phyloP scores from a whole-genome alignment of 2,329 filamentous ascomycete species.

The Epicoccum nigrum region DNA sequence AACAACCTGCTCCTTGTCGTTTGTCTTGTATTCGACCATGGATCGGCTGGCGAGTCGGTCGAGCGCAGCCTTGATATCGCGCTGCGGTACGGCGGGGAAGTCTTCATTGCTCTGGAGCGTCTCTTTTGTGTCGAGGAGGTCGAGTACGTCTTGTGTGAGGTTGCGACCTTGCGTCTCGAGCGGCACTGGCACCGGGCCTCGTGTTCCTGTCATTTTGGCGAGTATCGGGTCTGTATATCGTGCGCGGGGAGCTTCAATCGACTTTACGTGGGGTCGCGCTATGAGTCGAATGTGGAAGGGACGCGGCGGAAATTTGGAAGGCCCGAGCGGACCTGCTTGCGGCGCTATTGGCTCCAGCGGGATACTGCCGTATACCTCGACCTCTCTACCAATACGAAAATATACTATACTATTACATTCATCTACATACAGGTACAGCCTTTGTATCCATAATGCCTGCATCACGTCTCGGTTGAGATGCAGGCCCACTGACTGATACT shows the following conservation, averaged over 20 bases:
- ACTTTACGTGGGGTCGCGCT: slow-evolving; percentile 30
- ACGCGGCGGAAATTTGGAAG: slow-evolving; percentile 32
- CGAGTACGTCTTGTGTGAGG: slow-evolving; percentile 81
- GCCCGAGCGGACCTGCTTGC: slow-evolving; percentile 27
- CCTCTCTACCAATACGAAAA: no score
- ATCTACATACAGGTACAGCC: no score
- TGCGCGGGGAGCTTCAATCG: slow-evolving; percentile 20
- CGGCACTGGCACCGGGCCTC: slow-evolving; percentile 56
- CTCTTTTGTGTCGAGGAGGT: slow-evolving; percentile 61
- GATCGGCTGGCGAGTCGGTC: slow-evolving; percentile 83
- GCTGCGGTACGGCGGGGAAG: slow-evolving; percentile 54
- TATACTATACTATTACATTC: no score
- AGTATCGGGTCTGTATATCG: slow-evolving; percentile 9
- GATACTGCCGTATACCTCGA: no score
- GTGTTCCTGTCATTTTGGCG: slow-evolving; percentile 52
- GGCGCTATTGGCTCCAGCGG: slow-evolving; percentile 26
- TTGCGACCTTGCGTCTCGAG: slow-evolving; percentile 49
- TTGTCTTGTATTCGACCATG: slow-evolving; percentile 85
- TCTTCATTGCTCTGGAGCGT: slow-evolving; percentile 60
- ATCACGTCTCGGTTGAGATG: no score
- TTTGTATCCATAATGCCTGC: no score
- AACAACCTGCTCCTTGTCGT: slow-evolving; percentile 77
- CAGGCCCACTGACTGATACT: no score
- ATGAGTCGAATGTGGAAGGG: slow-evolving; percentile 36
- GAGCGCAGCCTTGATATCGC: slow-evolving; percentile 78